Conservation (phyloP, 768 basidiomycete genomes). For the Macrocybe gigantea region DNA sequence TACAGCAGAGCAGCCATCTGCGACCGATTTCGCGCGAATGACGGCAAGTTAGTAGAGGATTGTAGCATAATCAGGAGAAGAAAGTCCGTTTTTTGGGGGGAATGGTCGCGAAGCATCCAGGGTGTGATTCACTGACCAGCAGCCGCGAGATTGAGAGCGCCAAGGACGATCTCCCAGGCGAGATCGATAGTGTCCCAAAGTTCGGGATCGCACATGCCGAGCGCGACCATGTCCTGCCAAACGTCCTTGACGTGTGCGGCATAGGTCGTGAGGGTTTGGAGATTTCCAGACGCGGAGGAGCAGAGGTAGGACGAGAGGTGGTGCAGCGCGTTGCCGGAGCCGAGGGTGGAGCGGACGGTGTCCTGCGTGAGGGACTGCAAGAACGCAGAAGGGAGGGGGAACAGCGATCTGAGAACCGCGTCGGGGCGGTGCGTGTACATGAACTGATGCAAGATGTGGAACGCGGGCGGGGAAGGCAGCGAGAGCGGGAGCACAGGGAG, state of each 20-base stretch:
- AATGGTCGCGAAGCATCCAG: constrained; percentile 1
- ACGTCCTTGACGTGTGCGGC: constrained; percentile 71
- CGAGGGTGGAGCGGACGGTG: constrained; percentile 34
- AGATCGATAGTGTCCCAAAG: constrained; percentile 76
- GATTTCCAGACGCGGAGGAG: constrained; percentile 36
- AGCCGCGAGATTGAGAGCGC: constrained; percentile 45
- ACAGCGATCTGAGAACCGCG: constrained; percentile 51
- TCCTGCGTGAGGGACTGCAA: constrained; percentile 37
- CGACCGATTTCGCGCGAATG: no score
- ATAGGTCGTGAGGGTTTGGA: constrained; percentile 42
- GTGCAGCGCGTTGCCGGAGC: constrained; percentile 47
- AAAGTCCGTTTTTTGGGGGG: no score
- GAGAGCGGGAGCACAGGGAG: constrained; percentile 67
- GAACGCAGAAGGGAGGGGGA: constrained; percentile 50
- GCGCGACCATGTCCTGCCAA: constrained; percentile 73
- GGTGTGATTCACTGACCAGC: constrained; percentile 21
- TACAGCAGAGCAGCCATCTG: no score
- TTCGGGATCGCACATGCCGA: constrained; percentile 67
- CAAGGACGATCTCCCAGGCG: constrained; percentile 73
- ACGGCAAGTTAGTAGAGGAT: no score
- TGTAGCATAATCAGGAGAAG: no score
- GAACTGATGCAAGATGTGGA: constrained; percentile 57
- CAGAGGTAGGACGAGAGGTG: constrained; percentile 49
- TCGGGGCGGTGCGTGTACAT: constrained; percentile 67
- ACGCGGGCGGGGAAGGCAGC: constrained; percentile 67